A percentile compares a stretch with the other conserved stretches of the same genome.
These are phyloP conservation scores for Sporisorium reilianum DNA, from an alignment of 1,284 basidiomycete genomes.

Conservation along the genomic window DNA sequence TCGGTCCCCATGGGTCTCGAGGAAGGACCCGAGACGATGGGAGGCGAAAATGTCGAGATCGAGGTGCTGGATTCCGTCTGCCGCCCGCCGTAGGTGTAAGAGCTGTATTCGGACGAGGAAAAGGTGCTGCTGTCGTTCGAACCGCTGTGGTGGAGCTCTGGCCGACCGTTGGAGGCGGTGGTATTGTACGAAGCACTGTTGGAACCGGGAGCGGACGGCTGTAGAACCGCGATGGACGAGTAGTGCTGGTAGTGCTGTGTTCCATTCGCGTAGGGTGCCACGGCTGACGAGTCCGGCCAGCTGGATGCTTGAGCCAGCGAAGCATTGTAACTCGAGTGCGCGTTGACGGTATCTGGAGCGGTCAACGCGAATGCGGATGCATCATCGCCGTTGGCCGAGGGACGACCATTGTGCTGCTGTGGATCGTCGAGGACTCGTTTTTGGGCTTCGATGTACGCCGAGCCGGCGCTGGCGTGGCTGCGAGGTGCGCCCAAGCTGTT, in stretches of 20 bases:
- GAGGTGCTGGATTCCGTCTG: slow-evolving; percentile 28
- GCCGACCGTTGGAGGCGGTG: slow-evolving; percentile 11
- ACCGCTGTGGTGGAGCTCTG: slow-evolving; percentile 26
- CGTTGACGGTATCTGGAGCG: slow-evolving; percentile 5
- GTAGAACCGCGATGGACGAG: slow-evolving; percentile 3
- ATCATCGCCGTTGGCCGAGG: slow-evolving; percentile 9
- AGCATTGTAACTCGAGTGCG: slow-evolving; percentile 7
- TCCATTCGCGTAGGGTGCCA: slow-evolving; percentile 4
- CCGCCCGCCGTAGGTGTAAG: slow-evolving; percentile 17
- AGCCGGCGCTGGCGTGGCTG: slow-evolving; percentile 43
- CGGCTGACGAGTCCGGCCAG: slow-evolving; percentile 9
- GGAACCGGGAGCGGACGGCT: neutral
- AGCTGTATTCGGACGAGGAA: slow-evolving; percentile 29
- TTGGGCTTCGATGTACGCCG: slow-evolving; percentile 50
- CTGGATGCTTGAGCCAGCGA: slow-evolving; percentile 1
- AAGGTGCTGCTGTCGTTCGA: slow-evolving; percentile 38
- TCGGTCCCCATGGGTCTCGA: slow-evolving; percentile 34
- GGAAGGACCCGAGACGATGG: slow-evolving; percentile 18
- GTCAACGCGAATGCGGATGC: slow-evolving; percentile 23
- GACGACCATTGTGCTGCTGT: slow-evolving; percentile 9
- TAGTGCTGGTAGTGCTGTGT: slow-evolving; percentile 28
- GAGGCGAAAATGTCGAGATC: slow-evolving; percentile 29
- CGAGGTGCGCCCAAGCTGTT: slow-evolving; percentile 41
- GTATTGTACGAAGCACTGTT: slow-evolving; percentile 7
- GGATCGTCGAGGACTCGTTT: slow-evolving; percentile 29